Base-by-base conservation (phyloP, 805 yeast genomes). In the Metschnikowia koreensis region DNA sequence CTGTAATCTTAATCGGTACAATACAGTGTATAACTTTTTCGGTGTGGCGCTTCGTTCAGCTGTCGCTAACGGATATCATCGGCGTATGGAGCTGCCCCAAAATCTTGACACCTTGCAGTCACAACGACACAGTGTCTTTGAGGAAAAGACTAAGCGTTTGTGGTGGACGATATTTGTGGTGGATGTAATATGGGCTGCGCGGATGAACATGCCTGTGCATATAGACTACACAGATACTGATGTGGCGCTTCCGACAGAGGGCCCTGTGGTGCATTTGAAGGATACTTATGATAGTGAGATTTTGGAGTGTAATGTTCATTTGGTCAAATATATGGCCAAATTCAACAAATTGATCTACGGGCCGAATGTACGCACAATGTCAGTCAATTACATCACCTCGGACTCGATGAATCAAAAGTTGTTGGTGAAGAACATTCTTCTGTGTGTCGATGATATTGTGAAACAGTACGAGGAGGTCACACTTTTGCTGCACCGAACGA, bases 111-210 rank as follows among this genome's bases (percentile, higher is more conserved):
- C 46, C 7, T 46, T 17, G 10, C 55, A 46, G 9, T 36, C 16
- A 38, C 46, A 33, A 16, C 10, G 17, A 16, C 53, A 45, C 33
- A 50, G 46, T 15, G 42, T 51, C 7, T 34, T 29, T 9, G 54
- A 53, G 10, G 77, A 73, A 44, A 70, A 67, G 46, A 58, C 64
- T 7, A 72, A 71, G 51, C 62, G 77, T 29, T 51, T 74, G 26
- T 74, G 76, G 76, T 74, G 78, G 78, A 64, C 76, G 2, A 65
- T 71, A 1, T 74, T 70, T 51, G 67, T 72, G 11, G 65, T 70
- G 37, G 78, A 74, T 56, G 66, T 69, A 7, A 61, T 67, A 10
- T 73, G 76, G 76, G 68, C 76, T 1, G 64, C 75, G 3, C 67
- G 68, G 47, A 68, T 68, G 68, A 67, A 63, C 53, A 59, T 66